These are phyloP conservation scores for Drosera spatulata DNA, from an alignment of 179 eudicot genomes.

Conservation along the genomic window DNA sequence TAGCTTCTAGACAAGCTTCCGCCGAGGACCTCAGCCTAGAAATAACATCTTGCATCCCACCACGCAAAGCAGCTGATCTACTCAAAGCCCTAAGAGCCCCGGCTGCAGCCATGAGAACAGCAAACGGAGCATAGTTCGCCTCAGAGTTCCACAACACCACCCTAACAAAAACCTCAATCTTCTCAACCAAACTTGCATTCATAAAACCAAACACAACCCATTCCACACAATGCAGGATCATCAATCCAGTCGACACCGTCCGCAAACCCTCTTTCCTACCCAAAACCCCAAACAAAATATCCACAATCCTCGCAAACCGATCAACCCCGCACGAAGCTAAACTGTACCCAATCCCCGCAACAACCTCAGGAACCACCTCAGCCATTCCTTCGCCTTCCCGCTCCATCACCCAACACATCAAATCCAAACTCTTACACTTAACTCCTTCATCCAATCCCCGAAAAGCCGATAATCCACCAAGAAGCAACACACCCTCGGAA, in stretches of 20 bases:
- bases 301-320: conserved; percentile 39
- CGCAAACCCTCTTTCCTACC: conserved; percentile 25
- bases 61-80: too few relatives aligned
- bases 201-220: conserved; percentile 62
- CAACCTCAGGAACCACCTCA: conserved; percentile 44
- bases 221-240: conserved; percentile 74
- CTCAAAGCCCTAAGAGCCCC: conserved; percentile 79
- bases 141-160: conserved; percentile 37
- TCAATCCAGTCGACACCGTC: conserved; percentile 51
- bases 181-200: conserved; percentile 29
- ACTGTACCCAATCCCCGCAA: conserved; percentile 87
- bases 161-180: conserved; percentile 26
- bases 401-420: conserved; percentile 50
- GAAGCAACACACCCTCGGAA: conserved; percentile 56
- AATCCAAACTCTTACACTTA: conserved; percentile 40
- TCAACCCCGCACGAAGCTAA: conserved; percentile 41
- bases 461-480: conserved; percentile 57
- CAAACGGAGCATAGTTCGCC: conserved; percentile 29
- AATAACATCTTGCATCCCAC: conserved; percentile 13
- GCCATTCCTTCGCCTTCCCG: conserved; percentile 30
- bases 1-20: conserved; percentile 39
- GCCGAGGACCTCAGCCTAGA: conserved; percentile 39
- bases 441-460: conserved; percentile 42
- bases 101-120: conserved; percentile 72
- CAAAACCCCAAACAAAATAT: conserved; percentile 51